These are phyloP conservation scores for Neodidymelliopsis sp. DNA, from an alignment of 2,329 filamentous ascomycete genomes.

Conservation along the genomic window DNA sequence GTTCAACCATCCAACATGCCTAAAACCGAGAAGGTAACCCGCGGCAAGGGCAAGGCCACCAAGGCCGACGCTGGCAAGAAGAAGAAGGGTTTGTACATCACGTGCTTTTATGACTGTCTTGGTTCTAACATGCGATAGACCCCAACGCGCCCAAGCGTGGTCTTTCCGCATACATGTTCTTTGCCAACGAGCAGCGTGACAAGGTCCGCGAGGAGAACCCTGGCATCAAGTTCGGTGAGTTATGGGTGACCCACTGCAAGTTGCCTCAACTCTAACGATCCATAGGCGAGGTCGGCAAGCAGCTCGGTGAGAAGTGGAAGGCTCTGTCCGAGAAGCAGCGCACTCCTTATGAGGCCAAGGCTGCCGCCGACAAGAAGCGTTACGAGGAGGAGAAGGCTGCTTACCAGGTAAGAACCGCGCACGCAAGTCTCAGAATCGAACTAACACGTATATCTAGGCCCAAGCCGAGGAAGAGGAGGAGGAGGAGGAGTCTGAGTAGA, in stretches of 20 bases:
- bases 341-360: conserved; percentile 94
- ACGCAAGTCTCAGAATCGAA: no score
- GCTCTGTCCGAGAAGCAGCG: conserved; percentile 91
- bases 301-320: conserved; percentile 99
- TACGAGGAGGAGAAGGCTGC: conserved; percentile 98
- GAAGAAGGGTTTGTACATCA: conserved; percentile 69
- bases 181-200: conserved; percentile 98
- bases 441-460: no score
- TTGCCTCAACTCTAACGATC: conserved; percentile 26
- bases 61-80: conserved; percentile 66
- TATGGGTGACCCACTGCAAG: conserved; percentile 15
- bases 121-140: conserved; percentile 62
- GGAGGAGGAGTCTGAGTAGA: conserved; percentile 53
- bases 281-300: conserved; percentile 91
- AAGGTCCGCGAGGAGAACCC: conserved; percentile 99
- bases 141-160: conserved; percentile 99
- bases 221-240: conserved; percentile 91
- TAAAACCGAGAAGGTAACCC: conserved; percentile 70
- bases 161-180: conserved; percentile 99
- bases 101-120: conserved; percentile 12
- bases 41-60: conserved; percentile 67
- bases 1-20: conserved; percentile 63
- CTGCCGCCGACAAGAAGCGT: conserved; percentile 96
- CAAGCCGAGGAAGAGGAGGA: conserved; percentile 42
- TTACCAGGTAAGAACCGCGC: conserved; percentile 56